Conservation (phyloP, 2,329 filamentous ascomycete genomes). For the Decorospora gaudefroyi region DNA sequence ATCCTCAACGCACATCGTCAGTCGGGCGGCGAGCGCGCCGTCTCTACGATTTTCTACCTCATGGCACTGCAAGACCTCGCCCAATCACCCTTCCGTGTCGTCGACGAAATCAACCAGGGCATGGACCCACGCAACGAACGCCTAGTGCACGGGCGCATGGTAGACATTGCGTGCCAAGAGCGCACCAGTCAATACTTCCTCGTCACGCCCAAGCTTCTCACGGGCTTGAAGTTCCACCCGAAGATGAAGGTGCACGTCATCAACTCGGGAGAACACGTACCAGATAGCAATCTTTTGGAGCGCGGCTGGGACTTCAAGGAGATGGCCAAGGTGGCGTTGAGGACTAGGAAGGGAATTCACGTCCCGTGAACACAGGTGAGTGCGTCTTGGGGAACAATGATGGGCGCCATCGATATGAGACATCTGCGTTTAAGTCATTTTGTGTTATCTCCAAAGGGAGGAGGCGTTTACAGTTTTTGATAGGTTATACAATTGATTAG, state of each 20-base stretch:
- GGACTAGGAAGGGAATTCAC: conserved; percentile 31
- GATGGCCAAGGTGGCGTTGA: conserved; percentile 44
- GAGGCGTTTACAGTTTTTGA: no score
- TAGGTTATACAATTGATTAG: no score
- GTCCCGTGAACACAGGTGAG: conserved; percentile 17
- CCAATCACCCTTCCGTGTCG: conserved; percentile 92
- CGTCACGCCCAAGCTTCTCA: conserved; percentile 93
- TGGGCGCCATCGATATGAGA: no score
- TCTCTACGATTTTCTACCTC: conserved; percentile 97
- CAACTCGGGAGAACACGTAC: conserved; percentile 75
- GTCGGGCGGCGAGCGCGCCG: conserved; percentile 92
- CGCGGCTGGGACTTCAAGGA: conserved; percentile 53
- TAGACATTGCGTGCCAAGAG: conserved; percentile 90
- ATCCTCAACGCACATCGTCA: conserved; percentile 89
- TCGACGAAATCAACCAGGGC: conserved; percentile 99
- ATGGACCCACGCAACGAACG: conserved; percentile 99
- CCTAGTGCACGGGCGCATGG: conserved; percentile 97
- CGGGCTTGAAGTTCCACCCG: conserved; percentile 79
- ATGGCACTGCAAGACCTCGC: conserved; percentile 96
- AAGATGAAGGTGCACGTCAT: conserved; percentile 96
- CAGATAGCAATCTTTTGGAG: conserved; percentile 37
- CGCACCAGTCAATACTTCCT: conserved; percentile 84
- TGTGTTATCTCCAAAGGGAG: no score
- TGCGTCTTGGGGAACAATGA: no score
- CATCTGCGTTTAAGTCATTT: no score